Evolutionary conservation across 176 grass and related monocot genomes (phyloP).

Genomic region (Oropetium thomaeum): DNA sequence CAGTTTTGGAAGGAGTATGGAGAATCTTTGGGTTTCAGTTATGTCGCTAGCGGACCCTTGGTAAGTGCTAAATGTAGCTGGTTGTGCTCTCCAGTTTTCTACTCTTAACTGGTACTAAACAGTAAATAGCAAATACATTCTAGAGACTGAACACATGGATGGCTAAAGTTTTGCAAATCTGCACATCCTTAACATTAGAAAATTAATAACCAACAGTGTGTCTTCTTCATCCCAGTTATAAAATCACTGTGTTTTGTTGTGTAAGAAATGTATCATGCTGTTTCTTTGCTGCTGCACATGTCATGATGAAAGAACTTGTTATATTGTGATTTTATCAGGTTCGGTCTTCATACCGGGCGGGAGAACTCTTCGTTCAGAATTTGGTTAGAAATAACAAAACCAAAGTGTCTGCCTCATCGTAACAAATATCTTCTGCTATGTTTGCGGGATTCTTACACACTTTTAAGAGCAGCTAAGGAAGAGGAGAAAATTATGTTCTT

Average conservation of each 20-base stretch:
- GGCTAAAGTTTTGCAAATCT: neutral
- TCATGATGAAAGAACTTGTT: neutral
- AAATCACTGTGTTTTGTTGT: neutral
- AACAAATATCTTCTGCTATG: slow-evolving; percentile 15
- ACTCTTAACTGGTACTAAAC: neutral
- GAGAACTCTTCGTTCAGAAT: slow-evolving; percentile 90
- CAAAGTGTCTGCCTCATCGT: slow-evolving; percentile 27
- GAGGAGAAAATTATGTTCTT: slow-evolving; percentile 12
- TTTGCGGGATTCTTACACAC: neutral
- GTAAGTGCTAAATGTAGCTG: slow-evolving; percentile 35
- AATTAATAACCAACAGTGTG: slow-evolving; percentile 2
- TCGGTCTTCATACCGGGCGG: slow-evolving; percentile 87
- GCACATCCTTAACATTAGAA: neutral
- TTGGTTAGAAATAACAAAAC: slow-evolving; percentile 61
- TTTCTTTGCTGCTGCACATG: neutral
- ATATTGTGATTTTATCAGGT: slow-evolving; percentile 50
- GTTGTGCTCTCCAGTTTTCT: neutral
- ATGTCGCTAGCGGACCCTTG: slow-evolving; percentile 94
- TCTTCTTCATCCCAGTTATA: neutral
- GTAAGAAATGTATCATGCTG: neutral
- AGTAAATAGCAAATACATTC: neutral
- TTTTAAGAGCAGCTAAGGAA: slow-evolving; percentile 19
- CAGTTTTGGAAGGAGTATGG: slow-evolving; percentile 87
- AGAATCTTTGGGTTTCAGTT: slow-evolving; percentile 78
- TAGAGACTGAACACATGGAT: too few relatives aligned